Percentiles rank a stretch among this genome's conserved stretches.
These are phyloP conservation scores for Isoetes taiwanensis DNA, from an alignment of 75 land plant genomes.

Conservation along the genomic window DNA sequence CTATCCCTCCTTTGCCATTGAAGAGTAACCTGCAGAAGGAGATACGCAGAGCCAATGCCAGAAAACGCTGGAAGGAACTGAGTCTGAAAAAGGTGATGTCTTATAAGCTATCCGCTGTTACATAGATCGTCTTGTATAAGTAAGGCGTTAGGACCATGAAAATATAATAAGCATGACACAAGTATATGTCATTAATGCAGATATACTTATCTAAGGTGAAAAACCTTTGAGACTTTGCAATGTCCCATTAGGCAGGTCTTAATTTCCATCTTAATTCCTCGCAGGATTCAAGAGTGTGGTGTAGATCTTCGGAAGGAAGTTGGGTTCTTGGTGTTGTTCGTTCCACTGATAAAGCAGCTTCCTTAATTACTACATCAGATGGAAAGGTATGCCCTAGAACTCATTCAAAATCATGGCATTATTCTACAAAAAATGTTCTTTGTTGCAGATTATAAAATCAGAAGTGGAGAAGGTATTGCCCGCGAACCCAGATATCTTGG, in stretches of 20 bases:
- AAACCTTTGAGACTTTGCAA: not conserved
- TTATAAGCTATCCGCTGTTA: too few species aligned
- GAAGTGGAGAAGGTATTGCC: constrained; percentile 40
- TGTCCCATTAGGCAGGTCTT: too few species aligned
- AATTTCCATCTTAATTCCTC: constrained; percentile 1
- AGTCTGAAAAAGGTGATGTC: not conserved
- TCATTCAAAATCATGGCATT: not conserved
- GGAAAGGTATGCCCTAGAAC: constrained; percentile 38
- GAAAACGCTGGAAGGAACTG: constrained; percentile 12
- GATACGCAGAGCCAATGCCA: not conserved
- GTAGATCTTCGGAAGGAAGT: constrained; percentile 27
- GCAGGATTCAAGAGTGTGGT: constrained; percentile 90
- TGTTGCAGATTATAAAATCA: constrained; percentile 37
- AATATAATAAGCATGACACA: too few species aligned
- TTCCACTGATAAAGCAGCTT: constrained; percentile 40
- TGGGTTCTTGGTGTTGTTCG: constrained; percentile 64
- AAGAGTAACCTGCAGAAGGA: too few species aligned
- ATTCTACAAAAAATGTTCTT: not conserved
- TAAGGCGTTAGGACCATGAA: too few species aligned
- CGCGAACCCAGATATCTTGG: constrained; percentile 81
- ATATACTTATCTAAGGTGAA: not conserved
- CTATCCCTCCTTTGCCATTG: too few species aligned
- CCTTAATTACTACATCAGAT: constrained; percentile 37
- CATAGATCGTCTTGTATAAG: too few species aligned
- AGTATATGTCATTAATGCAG: too few species aligned